Evolutionary conservation across 2,329 filamentous ascomycete genomes (phyloP).

Genomic region (Botrytis fragariae): DNA sequence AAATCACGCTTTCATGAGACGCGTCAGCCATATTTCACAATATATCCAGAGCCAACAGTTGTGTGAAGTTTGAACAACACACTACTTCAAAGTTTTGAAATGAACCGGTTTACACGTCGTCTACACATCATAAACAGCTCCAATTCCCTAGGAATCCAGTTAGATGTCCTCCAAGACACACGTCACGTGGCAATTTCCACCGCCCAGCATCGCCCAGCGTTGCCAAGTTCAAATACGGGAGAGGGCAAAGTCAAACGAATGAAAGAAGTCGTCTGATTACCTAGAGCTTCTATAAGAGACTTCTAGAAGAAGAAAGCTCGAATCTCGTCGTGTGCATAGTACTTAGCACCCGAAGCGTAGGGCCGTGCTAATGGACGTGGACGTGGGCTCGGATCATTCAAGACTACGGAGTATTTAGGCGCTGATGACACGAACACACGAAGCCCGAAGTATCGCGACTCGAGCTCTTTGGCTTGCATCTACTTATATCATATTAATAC

Average conservation of each 20-base stretch:
- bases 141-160: background rate
- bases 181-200: background rate
- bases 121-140: background rate
- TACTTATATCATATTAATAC: background rate
- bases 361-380: background rate
- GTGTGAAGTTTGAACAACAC: too few relatives aligned
- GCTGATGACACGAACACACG: background rate
- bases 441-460: background rate
- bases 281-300: background rate
- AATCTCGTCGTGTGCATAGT: background rate
- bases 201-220: constrained; percentile 3
- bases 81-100: background rate
- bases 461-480: background rate
- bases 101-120: background rate
- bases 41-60: background rate
- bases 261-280: background rate
- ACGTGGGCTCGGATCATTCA: background rate
- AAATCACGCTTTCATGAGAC: background rate
- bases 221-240: background rate
- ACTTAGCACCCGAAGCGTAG: background rate
- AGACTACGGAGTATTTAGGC: background rate
- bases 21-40: background rate
- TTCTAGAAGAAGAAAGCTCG: background rate
- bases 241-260: background rate
- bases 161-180: background rate